phyloP scores from a whole-genome alignment of 2,329 filamentous ascomycete genomes.

The Fusarium metavorans region DNA sequence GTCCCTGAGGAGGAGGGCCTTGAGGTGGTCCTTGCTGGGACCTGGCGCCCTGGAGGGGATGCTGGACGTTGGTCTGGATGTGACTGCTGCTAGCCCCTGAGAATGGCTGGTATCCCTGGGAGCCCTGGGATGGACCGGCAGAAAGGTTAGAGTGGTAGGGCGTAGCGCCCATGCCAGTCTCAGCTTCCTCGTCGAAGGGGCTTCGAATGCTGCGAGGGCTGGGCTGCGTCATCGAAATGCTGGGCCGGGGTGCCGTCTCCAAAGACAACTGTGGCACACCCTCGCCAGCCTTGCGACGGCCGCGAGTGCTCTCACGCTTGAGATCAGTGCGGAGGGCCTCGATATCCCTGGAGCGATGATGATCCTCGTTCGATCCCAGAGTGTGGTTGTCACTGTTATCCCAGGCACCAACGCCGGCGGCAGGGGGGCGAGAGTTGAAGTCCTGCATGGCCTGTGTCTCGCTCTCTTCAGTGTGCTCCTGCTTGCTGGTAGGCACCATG shows the following conservation, averaged over 20 bases:
- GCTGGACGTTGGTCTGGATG: constrained; percentile 32
- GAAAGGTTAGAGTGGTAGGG: constrained; percentile 49
- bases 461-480: constrained; percentile 44
- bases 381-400: constrained; percentile 41
- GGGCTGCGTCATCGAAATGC: constrained; percentile 43
- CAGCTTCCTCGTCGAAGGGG: constrained; percentile 59
- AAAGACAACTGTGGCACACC: constrained; percentile 52
- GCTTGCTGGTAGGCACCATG: constrained; percentile 65
- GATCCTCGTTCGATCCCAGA: constrained; percentile 46
- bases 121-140: constrained; percentile 32
- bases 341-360: constrained; percentile 54
- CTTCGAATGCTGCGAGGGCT: constrained; percentile 49
- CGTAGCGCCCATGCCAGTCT: constrained; percentile 49
- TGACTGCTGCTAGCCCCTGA: constrained; percentile 16
- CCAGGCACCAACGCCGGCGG: constrained; percentile 39
- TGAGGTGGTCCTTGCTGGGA: constrained; percentile 29
- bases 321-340: constrained; percentile 53
- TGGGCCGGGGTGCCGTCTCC: constrained; percentile 40
- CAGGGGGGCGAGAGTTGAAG: constrained; percentile 56
- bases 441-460: constrained; percentile 61
- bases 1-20: constrained; percentile 44
- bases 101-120: constrained; percentile 41
- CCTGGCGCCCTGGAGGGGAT: constrained; percentile 37
- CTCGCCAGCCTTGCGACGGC: constrained; percentile 63
- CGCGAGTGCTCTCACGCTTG: constrained; percentile 60